Percentiles rank a stretch among this genome's conserved stretches.
phyloP scores from a whole-genome alignment of 768 basidiomycete species.

The Xerocomellus dryophilus region DNA sequence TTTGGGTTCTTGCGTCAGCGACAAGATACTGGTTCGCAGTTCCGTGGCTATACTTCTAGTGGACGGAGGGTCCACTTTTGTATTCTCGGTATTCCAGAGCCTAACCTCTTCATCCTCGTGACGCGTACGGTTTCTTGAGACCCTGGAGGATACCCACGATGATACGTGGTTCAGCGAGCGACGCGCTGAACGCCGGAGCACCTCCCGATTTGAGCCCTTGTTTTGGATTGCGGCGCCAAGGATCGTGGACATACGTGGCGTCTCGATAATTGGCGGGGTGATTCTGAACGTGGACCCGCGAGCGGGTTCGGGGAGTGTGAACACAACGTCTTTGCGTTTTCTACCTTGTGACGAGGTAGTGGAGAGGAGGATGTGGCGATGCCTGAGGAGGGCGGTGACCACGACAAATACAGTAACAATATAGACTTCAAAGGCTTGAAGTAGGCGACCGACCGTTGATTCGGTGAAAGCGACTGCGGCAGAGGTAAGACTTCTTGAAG shows the following conservation, averaged over 20 bases:
- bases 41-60: background rate
- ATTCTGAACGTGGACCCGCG: slow-evolving; percentile 28
- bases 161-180: slow-evolving; percentile 32
- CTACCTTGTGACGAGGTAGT: background rate
- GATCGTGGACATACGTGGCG: slow-evolving; percentile 26
- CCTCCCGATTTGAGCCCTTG: slow-evolving; percentile 11
- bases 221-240: slow-evolving; percentile 1
- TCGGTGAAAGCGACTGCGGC: slow-evolving; percentile 64
- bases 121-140: slow-evolving; percentile 26
- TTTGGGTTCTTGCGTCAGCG: slow-evolving; percentile 5
- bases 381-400: slow-evolving; percentile 40
- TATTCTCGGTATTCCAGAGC: slow-evolving; percentile 36
- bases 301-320: slow-evolving; percentile 24
- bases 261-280: slow-evolving; percentile 20
- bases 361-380: slow-evolving; percentile 9
- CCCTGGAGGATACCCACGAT: slow-evolving; percentile 38
- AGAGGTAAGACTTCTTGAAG: slow-evolving; percentile 9
- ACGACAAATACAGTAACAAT: slow-evolving; percentile 58
- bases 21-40: background rate
- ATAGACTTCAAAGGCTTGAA: slow-evolving; percentile 62
- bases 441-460: slow-evolving; percentile 62
- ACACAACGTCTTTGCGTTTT: background rate
- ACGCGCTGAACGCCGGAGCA: slow-evolving; percentile 14
- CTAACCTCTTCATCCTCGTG: slow-evolving; percentile 27
- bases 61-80: slow-evolving; percentile 11